Evolutionary conservation across 768 basidiomycete species (phyloP).

Genomic region (Tephrocybe sp.): DNA sequence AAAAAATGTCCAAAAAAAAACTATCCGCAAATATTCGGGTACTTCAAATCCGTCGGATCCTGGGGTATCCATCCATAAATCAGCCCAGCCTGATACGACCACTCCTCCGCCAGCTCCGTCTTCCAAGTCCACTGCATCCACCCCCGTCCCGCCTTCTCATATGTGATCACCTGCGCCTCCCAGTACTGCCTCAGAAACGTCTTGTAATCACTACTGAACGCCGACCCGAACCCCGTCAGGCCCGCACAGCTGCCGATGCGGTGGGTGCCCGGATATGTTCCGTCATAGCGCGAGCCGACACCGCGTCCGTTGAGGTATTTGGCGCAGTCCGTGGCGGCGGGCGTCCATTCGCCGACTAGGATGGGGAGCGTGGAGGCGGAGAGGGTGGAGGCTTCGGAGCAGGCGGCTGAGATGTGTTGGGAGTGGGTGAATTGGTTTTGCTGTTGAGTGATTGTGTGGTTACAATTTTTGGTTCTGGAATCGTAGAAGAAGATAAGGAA

Average conservation of each 20-base stretch:
- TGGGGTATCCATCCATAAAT: slow-evolving; percentile 83
- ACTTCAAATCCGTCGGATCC: slow-evolving; percentile 45
- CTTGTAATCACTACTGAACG: slow-evolving; percentile 79
- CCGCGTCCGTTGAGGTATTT: slow-evolving; percentile 86
- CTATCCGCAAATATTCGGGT: slow-evolving; percentile 64
- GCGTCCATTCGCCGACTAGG: slow-evolving; percentile 87
- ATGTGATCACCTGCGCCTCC: slow-evolving; percentile 82
- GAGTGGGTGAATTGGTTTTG: slow-evolving; percentile 43
- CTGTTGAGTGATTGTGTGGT: slow-evolving; percentile 30
- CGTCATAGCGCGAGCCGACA: slow-evolving; percentile 63
- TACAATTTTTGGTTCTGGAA: no score
- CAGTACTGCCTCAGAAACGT: slow-evolving; percentile 77
- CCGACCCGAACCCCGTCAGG: slow-evolving; percentile 70
- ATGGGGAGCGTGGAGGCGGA: slow-evolving; percentile 67
- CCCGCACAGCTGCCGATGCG: slow-evolving; percentile 75
- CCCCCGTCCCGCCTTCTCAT: slow-evolving; percentile 65
- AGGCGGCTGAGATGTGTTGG: slow-evolving; percentile 68
- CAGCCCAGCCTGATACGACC: slow-evolving; percentile 86
- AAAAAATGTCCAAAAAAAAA: no score
- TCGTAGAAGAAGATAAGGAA: no score
- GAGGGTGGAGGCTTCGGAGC: slow-evolving; percentile 45
- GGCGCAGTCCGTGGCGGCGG: slow-evolving; percentile 76
- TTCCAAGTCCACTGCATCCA: slow-evolving; percentile 91
- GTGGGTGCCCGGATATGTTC: slow-evolving; percentile 62
- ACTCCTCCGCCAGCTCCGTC: slow-evolving; percentile 80